A percentile compares a stretch with the other conserved stretches of the same genome.
phyloP scores from a whole-genome alignment of 2,329 filamentous ascomycete genomes.

The Ascochyta koolunga region DNA sequence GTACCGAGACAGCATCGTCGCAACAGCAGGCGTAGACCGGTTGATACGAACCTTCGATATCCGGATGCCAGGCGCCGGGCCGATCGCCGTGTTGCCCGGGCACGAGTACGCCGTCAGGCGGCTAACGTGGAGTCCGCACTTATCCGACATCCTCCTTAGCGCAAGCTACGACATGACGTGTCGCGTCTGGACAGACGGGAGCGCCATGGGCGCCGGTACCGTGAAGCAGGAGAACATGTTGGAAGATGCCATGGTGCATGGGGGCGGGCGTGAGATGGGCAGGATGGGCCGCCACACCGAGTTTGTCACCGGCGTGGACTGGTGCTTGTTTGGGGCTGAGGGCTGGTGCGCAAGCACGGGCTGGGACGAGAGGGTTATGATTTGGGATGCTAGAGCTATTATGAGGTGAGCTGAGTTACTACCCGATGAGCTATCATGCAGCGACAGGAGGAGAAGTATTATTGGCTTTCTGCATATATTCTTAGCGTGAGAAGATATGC shows the following conservation, averaged over 20 bases:
- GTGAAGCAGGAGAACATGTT: constrained; percentile 43
- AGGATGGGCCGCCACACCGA: constrained; percentile 93
- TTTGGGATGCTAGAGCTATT: constrained; percentile 84
- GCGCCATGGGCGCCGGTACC: constrained; percentile 52
- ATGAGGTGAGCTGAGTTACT: too few relatives aligned
- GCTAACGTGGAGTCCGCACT: constrained; percentile 90
- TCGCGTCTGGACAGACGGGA: constrained; percentile 89
- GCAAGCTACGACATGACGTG: constrained; percentile 99
- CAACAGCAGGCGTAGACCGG: constrained; percentile 87
- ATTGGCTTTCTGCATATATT: background rate
- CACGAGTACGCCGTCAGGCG: constrained; percentile 91
- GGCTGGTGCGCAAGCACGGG: constrained; percentile 95
- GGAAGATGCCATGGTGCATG: constrained; percentile 47
- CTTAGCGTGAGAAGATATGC: background rate
- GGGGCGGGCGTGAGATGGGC: constrained; percentile 74
- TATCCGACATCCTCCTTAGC: constrained; percentile 84
- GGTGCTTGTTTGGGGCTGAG: constrained; percentile 94
- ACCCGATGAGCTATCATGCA: too few relatives aligned
- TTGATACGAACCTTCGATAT: constrained; percentile 90
- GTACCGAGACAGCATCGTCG: constrained; percentile 83
- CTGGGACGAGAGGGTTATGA: constrained; percentile 89
- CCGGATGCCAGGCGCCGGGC: constrained; percentile 73
- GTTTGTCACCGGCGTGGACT: constrained; percentile 95
- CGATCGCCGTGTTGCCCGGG: constrained; percentile 75
- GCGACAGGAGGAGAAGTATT: too few relatives aligned